Conservation (phyloP, 805 yeast genomes). For the Dipodascus geniculatus region DNA sequence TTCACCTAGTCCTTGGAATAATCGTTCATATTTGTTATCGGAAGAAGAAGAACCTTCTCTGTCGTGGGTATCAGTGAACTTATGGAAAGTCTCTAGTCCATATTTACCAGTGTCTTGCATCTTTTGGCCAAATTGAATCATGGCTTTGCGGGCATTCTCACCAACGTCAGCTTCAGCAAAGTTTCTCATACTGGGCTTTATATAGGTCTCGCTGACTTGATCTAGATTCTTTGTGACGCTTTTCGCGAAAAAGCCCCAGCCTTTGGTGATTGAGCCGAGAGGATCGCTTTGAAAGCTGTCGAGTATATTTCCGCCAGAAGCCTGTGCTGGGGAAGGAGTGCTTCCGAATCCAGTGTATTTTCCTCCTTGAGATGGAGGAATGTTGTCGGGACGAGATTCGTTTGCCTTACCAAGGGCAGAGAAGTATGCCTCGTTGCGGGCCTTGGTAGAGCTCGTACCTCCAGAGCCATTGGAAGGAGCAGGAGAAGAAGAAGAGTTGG, state of each 20-base stretch:
- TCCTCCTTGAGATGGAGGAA: slow-evolving; percentile 93
- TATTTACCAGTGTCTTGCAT: slow-evolving; percentile 78
- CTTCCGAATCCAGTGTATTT: slow-evolving; percentile 87
- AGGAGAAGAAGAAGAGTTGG: slow-evolving; percentile 7
- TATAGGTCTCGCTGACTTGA: slow-evolving; percentile 79
- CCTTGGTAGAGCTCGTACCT: slow-evolving; percentile 23
- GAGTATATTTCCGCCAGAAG: slow-evolving; percentile 10
- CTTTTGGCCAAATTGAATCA: slow-evolving; percentile 90
- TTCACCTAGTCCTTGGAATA: slow-evolving; percentile 46
- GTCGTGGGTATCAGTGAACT: slow-evolving; percentile 37
- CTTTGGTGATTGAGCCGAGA: slow-evolving; percentile 76
- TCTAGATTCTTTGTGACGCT: slow-evolving; percentile 72
- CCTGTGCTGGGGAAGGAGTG: slow-evolving; percentile 8
- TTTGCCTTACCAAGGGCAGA: slow-evolving; percentile 67
- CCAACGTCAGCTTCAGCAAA: slow-evolving; percentile 71
- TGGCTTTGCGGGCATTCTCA: slow-evolving; percentile 78
- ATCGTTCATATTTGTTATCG: slow-evolving; percentile 15
- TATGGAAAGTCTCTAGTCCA: slow-evolving; percentile 56
- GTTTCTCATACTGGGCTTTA: slow-evolving; percentile 82
- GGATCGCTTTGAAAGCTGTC: slow-evolving; percentile 54
- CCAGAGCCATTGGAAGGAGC: slow-evolving; percentile 8
- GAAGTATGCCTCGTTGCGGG: slow-evolving; percentile 71
- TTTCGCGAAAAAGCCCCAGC: slow-evolving; percentile 90
- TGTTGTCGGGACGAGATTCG: slow-evolving; percentile 56
- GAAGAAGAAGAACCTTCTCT: slow-evolving; percentile 14